These are phyloP conservation scores for Sphenostylis stenocarpa DNA, from an alignment of 306 rosid genomes.

Conservation along the genomic window DNA sequence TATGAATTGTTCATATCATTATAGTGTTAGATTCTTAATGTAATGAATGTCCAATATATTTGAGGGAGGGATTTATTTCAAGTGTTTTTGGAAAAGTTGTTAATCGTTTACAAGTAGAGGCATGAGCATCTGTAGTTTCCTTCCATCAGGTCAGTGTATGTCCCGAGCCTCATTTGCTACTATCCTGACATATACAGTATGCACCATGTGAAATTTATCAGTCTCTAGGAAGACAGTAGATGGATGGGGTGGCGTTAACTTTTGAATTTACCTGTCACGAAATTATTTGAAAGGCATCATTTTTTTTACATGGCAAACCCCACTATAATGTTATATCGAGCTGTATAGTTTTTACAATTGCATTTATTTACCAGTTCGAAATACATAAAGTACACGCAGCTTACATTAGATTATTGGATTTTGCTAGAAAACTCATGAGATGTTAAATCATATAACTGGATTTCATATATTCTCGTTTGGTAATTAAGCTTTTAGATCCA, in stretches of 20 bases:
- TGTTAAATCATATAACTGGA: neutral
- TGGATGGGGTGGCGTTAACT: conserved; percentile 1
- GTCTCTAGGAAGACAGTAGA: neutral
- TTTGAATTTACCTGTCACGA: conserved; percentile 3
- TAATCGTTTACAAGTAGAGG: neutral
- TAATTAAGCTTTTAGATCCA: neutral
- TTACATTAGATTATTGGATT: neutral
- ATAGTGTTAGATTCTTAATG: neutral
- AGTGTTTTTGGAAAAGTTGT: neutral
- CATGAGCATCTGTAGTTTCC: neutral
- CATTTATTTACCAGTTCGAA: neutral
- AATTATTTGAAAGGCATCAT: neutral
- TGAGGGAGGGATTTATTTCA: conserved; percentile 1
- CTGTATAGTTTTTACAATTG: neutral
- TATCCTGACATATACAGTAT: neutral
- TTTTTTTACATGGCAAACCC: neutral
- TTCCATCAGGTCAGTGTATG: neutral
- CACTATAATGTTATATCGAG: neutral
- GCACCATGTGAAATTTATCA: neutral
- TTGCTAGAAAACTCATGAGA: neutral
- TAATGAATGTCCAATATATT: neutral
- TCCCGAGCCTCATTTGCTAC: neutral
- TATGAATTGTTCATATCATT: neutral
- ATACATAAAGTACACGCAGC: neutral
- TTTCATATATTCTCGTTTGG: neutral